Base-by-base conservation (phyloP, 768 basidiomycete genomes). In the Suillus sp. region DNA sequence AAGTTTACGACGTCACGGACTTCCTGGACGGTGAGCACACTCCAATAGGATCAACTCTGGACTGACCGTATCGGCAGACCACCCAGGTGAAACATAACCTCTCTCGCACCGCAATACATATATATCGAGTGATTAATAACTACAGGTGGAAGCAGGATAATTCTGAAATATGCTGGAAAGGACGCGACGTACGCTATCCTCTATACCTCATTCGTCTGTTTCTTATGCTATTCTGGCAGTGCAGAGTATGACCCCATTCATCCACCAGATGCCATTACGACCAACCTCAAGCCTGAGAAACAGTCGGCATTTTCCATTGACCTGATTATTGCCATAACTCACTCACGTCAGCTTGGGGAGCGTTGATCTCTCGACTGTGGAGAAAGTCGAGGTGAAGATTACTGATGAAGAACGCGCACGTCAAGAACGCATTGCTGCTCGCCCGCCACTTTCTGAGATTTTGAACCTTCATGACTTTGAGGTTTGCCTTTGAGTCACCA, bases 401-500 rank as follows among this genome's bases (percentile, higher is more conserved):
- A 88, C 89, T 1, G 84, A 86, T 54, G 85, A 86, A 66, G 91
- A 94, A 72, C 88, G 84, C 72, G 84, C 80, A 11, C 86, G 90
- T 9, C 83, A 86, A 69, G 80, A 81, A 27, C 81, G 88, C 27
- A 75, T 88, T 38, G 77, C 80, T 30, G 81, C 83, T 38, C 81
- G 89, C 60, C 92, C 93, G 3, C 80, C 89, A 1, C 78, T 95
- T 20, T 81, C 82, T 58, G 90, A 92, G 73, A 87, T 95, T 61
- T 76, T 96, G 35, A 94, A 91, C 69, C 74, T 97, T 70, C 93
- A 97, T 75, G 94, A 97, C 76, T 95, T 96, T 70, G 94, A 96
- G 81, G 92, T 86, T 64, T 25, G 75, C 62, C 16, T 50, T 50
- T 18, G 61, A 7, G 32, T n/a, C n/a, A n/a, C 20, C 42, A 48